Evolutionary conservation across 2,329 filamentous ascomycete species (phyloP), one percentile per base, ranked within the genome.

Genomic region (Grosmannia serpens): DNA sequence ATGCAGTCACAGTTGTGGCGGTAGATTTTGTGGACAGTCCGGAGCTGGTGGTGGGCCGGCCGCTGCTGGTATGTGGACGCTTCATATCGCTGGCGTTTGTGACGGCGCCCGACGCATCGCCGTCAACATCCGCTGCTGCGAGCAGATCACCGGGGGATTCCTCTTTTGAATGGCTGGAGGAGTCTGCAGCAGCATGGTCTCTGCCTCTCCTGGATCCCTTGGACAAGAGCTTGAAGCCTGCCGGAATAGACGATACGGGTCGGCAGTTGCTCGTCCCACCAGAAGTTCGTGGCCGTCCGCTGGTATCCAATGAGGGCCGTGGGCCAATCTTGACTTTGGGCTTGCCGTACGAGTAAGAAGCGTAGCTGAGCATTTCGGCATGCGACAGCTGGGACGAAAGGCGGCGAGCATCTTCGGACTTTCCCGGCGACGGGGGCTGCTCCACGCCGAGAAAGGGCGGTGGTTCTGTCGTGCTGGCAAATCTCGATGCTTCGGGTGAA

Each of bases 241-340:
- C 82, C 10, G 91, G 91, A 53, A 96, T 79, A 53, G 87, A 84
- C 4, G 90, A 88, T 29, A 92, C 83, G 7, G 89, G 88, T 55
- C 88, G 79, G 65, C 84, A 80, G 65, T 83, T 79, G 60, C 69
- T 84, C 73, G 56, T 79, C 72, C 70, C 83, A 73, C 58, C 81
- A 71, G 70, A 84, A 73, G 73, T 86, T 53, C 85, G 80, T 60
- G 84, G 81, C 65, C 80, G 78, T 59, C 82, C 78, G 62, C 77
- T 75, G 47, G 80, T 75, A 62, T 90, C 86, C 49, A 85, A 69
- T 3, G 90, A 92, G 29, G 91, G 91, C 52, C 92, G 82, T 11
- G 94, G 92, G 1, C 86, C 94, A 50, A 96, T 81, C 72, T 95
- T 96, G 58, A 96, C 85, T 70, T 95, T 96, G 50, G 86, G 87